Evolutionary conservation across 306 rosid species (phyloP), one percentile per base, ranked within the genome.

Genomic region (Begonia masoniana): DNA sequence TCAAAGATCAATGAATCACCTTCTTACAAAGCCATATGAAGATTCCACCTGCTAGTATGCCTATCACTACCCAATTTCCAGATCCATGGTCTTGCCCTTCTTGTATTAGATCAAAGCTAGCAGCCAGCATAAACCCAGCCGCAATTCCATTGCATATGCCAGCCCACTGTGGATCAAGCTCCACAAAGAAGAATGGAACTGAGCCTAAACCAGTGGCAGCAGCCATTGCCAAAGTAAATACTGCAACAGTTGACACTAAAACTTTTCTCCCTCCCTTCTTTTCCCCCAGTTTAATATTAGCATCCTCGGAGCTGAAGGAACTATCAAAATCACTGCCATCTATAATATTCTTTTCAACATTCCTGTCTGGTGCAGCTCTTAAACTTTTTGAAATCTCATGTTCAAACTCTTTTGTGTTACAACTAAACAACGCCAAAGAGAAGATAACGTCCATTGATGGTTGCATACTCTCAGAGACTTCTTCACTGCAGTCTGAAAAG

Each of bases 71-170:
- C 99, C 96, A 91, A 66, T 65, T 86, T 15, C 99, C 93, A 52
- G 93, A 70, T 59, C 88, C 93, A 72, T 66, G 82, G 2, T 66
- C 95, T 74, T 79, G 99, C 65, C 99, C 99, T 74, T 92, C 96
- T 76, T 81, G 88, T 36, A 92, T 61, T 13, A 92, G 82, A 64
- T 86, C 96, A 70, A 92, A 92, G 79, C 99, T 92, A 6, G 96
- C 96, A 64, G 96, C 95, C 82, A 92, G 71, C 99, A 92, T 92
- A 52, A 92, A 96, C 76, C 99, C 99, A 41, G 99, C 94, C 49
- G 96, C 99, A 91, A 92, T 92, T 70, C 99, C 99, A 56, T 92
- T 92, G 76, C 99, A 92, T 47, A 92, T 56, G 36, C 99, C 99
- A 48, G 95, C 96, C 99, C 99, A 92, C 58, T 81, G 93, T 2